These are phyloP conservation scores for Penicillium psychrosexuale DNA, from an alignment of 2,329 filamentous ascomycete species.

Conservation along the genomic window DNA sequence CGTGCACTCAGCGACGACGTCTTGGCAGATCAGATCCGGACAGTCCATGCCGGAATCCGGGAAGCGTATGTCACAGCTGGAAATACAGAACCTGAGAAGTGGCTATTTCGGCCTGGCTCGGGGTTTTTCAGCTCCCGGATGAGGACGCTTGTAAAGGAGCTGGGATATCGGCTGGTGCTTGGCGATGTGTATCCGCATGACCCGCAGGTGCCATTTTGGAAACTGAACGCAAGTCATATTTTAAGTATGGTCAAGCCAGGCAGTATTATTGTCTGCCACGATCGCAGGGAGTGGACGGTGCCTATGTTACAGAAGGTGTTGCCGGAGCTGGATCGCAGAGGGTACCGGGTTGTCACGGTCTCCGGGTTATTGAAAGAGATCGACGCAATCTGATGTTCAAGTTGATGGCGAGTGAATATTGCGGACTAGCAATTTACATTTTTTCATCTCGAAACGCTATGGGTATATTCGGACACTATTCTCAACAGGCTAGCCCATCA, in stretches of 20 bases:
- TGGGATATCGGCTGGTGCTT: slow-evolving; percentile 72
- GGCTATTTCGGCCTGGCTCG: slow-evolving; percentile 78
- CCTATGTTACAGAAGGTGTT: slow-evolving; percentile 73
- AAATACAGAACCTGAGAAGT: slow-evolving; percentile 46
- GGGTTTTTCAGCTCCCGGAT: slow-evolving; percentile 76
- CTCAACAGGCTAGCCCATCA: slow-evolving; percentile 71
- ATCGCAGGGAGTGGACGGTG: slow-evolving; percentile 75
- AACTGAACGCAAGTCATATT: slow-evolving; percentile 73
- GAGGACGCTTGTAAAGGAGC: slow-evolving; percentile 55
- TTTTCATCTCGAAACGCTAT: slow-evolving; percentile 7
- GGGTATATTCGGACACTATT: slow-evolving; percentile 12
- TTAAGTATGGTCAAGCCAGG: slow-evolving; percentile 75
- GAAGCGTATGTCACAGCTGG: slow-evolving; percentile 51
- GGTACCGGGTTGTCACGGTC: slow-evolving; percentile 70
- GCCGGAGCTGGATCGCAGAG: slow-evolving; percentile 65
- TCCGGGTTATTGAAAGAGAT: slow-evolving; percentile 58
- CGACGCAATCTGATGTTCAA: background rate
- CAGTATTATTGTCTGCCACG: slow-evolving; percentile 81
- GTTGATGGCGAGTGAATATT: background rate
- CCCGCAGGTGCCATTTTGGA: slow-evolving; percentile 70
- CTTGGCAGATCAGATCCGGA: slow-evolving; percentile 61
- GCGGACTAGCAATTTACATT: background rate
- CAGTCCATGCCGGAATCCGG: slow-evolving; percentile 62
- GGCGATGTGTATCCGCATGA: slow-evolving; percentile 88
- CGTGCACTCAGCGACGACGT: slow-evolving; percentile 57